Conservation (phyloP, 306 rosid species). For the Casuarina equisetifolia region DNA sequence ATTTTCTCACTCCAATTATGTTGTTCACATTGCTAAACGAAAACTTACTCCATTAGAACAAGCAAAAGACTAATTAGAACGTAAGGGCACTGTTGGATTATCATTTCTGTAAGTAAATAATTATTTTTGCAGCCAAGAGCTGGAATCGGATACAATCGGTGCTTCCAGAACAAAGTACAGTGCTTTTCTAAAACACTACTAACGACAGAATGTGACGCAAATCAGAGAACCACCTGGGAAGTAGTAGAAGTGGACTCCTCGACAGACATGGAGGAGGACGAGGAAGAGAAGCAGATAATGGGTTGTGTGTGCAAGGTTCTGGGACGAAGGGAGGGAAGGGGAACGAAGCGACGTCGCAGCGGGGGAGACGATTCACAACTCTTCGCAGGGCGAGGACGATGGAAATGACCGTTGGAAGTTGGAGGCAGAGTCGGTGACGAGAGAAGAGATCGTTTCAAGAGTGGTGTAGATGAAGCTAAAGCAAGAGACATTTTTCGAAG, state of each 20-base stretch:
- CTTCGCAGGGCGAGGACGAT: conserved; percentile 30
- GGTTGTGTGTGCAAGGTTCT: conserved; percentile 16
- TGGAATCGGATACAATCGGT: neutral
- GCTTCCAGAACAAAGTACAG: too few relatives aligned
- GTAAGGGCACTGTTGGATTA: neutral
- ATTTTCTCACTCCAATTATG: neutral
- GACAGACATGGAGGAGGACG: conserved; percentile 32
- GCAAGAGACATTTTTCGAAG: conserved; percentile 38
- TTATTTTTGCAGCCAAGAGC: neutral
- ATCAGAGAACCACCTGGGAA: conserved; percentile 53
- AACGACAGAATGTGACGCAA: neutral
- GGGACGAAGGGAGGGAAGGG: neutral
- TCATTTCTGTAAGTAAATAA: neutral
- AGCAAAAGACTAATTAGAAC: neutral
- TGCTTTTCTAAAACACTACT: neutral
- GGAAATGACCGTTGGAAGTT: conserved; percentile 9
- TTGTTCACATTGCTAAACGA: neutral
- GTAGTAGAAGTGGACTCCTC: conserved; percentile 36
- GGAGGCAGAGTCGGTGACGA: conserved; percentile 24
- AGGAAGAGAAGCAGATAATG: conserved; percentile 42
- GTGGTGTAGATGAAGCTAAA: conserved; percentile 18
- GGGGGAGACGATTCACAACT: conserved; percentile 25
- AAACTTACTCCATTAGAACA: neutral
- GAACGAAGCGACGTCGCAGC: conserved; percentile 26
- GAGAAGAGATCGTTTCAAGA: neutral